Conservation (phyloP, 2,329 filamentous ascomycete species). For the Colletotrichum karsti region DNA sequence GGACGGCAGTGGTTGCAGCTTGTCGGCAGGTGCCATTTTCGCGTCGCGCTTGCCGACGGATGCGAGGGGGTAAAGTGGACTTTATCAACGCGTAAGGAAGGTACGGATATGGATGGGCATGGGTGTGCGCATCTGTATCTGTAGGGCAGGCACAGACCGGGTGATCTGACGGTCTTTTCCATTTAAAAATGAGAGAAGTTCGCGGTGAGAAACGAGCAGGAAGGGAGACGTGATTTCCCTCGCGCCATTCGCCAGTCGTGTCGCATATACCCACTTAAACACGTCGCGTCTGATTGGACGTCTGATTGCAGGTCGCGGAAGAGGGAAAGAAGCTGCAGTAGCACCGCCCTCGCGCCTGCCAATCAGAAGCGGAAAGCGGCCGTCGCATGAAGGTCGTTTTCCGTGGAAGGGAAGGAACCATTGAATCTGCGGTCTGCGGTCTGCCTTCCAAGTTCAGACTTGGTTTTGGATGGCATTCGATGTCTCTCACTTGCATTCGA, state of each 20-base stretch:
- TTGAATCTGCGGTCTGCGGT: too few relatives aligned
- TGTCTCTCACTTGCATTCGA: neutral
- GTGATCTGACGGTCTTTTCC: too few relatives aligned
- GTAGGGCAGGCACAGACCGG: too few relatives aligned
- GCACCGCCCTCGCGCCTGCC: neutral
- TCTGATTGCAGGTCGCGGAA: neutral
- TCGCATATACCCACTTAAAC: neutral
- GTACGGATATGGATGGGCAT: too few relatives aligned
- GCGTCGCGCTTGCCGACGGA: neutral
- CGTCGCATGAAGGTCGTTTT: slow-evolving; percentile 14
- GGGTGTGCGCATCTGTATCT: too few relatives aligned
- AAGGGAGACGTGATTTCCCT: neutral
- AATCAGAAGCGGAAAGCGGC: neutral
- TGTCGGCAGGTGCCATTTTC: neutral
- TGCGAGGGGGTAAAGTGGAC: neutral
- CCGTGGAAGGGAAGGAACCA: neutral
- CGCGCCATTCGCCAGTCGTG: neutral
- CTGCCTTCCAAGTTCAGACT: too few relatives aligned
- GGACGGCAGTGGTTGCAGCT: neutral
- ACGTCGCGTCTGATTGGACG: slow-evolving; percentile 24
- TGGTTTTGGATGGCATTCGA: neutral
- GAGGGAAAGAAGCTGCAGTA: slow-evolving; percentile 20
- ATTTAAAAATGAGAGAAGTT: neutral
- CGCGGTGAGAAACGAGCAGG: neutral
- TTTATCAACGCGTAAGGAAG: slow-evolving; percentile 11